These are phyloP conservation scores for Oryza rufipogon DNA, from an alignment of 176 grass and related monocot genomes.

Conservation along the genomic window DNA sequence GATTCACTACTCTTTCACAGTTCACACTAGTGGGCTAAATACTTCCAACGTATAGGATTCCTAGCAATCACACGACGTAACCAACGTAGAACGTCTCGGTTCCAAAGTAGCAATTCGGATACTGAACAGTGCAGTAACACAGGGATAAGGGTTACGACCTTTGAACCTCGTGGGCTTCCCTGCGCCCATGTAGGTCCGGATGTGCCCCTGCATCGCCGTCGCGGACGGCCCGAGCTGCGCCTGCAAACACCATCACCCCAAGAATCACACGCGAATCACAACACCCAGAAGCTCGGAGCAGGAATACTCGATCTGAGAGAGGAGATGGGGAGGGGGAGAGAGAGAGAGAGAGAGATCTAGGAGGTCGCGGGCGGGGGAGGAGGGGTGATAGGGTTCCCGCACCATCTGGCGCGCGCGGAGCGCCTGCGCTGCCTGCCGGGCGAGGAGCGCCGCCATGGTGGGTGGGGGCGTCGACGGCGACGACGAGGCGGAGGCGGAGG, in stretches of 20 bases:
- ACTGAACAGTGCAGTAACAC: neutral
- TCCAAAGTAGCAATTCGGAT: too few species aligned
- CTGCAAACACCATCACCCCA: slow-evolving; percentile 35
- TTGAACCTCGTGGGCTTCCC: slow-evolving; percentile 63
- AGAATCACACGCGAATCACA: neutral
- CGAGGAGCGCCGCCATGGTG: slow-evolving; percentile 72
- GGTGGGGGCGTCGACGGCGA: slow-evolving; percentile 29
- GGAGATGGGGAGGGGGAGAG: neutral
- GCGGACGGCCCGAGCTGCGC: slow-evolving; percentile 58
- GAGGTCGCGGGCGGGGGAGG: neutral
- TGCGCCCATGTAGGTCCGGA: slow-evolving; percentile 62
- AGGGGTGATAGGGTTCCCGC: slow-evolving; percentile 15
- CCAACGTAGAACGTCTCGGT: neutral
- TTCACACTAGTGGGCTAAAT: neutral
- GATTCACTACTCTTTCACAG: neutral
- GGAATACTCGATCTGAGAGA: slow-evolving; percentile 19
- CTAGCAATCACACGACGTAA: neutral
- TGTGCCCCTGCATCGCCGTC: slow-evolving; percentile 70
- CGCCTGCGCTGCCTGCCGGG: slow-evolving; percentile 73
- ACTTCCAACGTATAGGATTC: neutral
- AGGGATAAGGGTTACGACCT: slow-evolving; percentile 44
- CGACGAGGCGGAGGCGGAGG: slow-evolving; percentile 25
- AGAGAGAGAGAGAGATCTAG: slow-evolving; percentile 29
- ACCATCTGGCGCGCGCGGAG: slow-evolving; percentile 73
- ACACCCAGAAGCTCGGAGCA: neutral